These are phyloP conservation scores for Dimocarpus longan DNA, from an alignment of 345 rosid genomes.

Conservation along the genomic window DNA sequence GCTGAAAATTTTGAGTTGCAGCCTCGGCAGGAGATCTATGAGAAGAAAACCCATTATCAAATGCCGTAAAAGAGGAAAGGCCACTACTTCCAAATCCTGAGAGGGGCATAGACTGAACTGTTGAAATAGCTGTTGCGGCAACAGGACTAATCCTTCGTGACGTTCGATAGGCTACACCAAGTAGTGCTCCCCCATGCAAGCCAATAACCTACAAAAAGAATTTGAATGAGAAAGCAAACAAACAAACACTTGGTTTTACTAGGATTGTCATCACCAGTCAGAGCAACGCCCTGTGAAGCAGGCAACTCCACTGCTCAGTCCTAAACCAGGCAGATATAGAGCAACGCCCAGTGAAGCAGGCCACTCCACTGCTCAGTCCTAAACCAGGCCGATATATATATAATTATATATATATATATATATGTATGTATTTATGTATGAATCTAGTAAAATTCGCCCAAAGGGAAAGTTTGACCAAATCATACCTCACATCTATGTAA, in stretches of 20 bases:
- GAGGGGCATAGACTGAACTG: constrained; percentile 95
- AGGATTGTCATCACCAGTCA: neutral
- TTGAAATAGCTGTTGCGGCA: constrained; percentile 92
- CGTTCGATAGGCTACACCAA: constrained; percentile 94
- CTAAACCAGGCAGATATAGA: neutral
- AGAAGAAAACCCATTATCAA: constrained; percentile 78
- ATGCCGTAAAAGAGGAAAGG: constrained; percentile 71
- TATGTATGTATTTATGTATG: neutral
- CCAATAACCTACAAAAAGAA: constrained; percentile 64
- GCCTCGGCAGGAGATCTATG: constrained; percentile 76
- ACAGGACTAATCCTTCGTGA: constrained; percentile 85
- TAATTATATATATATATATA: too few species aligned
- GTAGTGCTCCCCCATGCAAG: constrained; percentile 97
- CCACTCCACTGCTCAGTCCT: too few species aligned
- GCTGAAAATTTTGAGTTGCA: constrained; percentile 86
- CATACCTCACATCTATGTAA: neutral
- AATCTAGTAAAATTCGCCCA: neutral
- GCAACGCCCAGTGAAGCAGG: too few species aligned
- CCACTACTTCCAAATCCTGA: constrained; percentile 93
- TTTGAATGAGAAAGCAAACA: constrained; percentile 22
- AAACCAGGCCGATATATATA: too few species aligned
- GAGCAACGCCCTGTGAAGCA: constrained; percentile 1
- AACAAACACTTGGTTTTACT: neutral
- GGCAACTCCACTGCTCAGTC: neutral
- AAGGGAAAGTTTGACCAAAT: neutral